These are phyloP conservation scores for Peronospora farinosa DNA, from an alignment of 352 stramenopile species.

Conservation along the genomic window DNA sequence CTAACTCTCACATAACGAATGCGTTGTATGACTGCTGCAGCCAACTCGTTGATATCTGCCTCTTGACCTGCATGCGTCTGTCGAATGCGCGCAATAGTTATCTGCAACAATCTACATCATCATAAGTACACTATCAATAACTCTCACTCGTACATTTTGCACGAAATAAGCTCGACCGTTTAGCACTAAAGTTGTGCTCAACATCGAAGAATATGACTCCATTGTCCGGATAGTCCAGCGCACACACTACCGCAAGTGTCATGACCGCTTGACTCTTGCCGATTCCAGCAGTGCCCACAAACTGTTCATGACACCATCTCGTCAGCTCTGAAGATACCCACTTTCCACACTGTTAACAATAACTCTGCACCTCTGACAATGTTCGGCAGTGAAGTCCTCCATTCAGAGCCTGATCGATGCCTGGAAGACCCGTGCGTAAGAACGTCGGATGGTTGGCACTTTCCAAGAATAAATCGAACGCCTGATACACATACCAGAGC, in stretches of 20 bases:
- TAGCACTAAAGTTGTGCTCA: slow-evolving; percentile 69
- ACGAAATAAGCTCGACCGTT: slow-evolving; percentile 29
- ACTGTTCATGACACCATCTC: slow-evolving; percentile 25
- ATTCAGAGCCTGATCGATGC: slow-evolving; percentile 55
- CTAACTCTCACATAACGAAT: slow-evolving; percentile 39
- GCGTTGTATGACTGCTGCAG: slow-evolving; percentile 32
- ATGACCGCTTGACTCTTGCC: slow-evolving; percentile 73
- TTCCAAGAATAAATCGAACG: slow-evolving; percentile 74
- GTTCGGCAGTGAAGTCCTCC: slow-evolving; percentile 49
- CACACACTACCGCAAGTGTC: slow-evolving; percentile 66
- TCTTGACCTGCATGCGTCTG: slow-evolving; percentile 13
- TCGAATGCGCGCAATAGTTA: slow-evolving; percentile 33
- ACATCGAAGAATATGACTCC: slow-evolving; percentile 64
- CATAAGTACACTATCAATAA: not conserved
- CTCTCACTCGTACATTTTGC: not conserved
- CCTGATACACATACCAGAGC: slow-evolving; percentile 31
- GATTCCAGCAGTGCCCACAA: slow-evolving; percentile 61
- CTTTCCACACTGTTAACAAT: slow-evolving; percentile 10
- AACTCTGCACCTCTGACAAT: slow-evolving; percentile 42
- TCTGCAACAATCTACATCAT: slow-evolving; percentile 38
- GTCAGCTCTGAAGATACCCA: slow-evolving; percentile 2
- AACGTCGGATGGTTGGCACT: slow-evolving; percentile 57
- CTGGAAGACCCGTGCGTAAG: slow-evolving; percentile 54
- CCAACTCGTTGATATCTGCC: slow-evolving; percentile 17
- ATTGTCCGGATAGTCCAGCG: slow-evolving; percentile 51